Base-by-base conservation (phyloP, 1,139 yeast genomes). In the Kodamaea derodonti region DNA sequence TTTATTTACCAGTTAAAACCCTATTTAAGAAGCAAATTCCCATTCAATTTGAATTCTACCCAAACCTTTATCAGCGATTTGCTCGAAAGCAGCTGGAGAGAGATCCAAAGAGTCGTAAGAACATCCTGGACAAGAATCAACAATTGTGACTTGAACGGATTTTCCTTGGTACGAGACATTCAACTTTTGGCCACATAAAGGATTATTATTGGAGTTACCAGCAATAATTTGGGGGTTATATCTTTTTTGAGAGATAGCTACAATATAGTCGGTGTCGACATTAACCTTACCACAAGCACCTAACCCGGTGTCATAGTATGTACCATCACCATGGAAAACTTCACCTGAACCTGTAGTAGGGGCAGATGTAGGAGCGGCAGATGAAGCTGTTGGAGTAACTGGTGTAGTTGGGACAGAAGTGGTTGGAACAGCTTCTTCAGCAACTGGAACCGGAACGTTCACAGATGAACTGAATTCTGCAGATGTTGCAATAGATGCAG, bases 231-330 rank as follows among this genome's bases (percentile, higher is more conserved):
- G 49, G 29, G 54, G 48, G 40, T 65, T 65, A 40, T 51, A 68
- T 39, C 65, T 51, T 30, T 49, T 44, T 37, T 62, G 60, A 22
- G 72, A 63, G 33, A 69, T 50, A 27, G 74, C 75, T 22, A 63
- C 70, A 45, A 79, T 69, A 45, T 56, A 57, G 48, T 80, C 84
- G 16, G 64, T 29, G 45, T 69, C 78, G 20, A 61, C 35, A 60
- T 56, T 69, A 41, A 64, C 57, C 37, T 46, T 40, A 31, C 85
- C 85, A 60, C 85, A 79, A 20, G 85, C 78, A 37, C 84, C 85
- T 39, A 78, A 57, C 15, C 79, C 83, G 20, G 77, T 59, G 32
- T 60, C 59, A 62, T 73, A 79, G 67, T 56, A 79, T 36, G 85
- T 79, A 43, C 81, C 84, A 38, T 77, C 65, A 39, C 85, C 84